These are phyloP conservation scores for Venturiaceae sp. DNA, from an alignment of 2,329 filamentous ascomycete species.

Conservation along the genomic window DNA sequence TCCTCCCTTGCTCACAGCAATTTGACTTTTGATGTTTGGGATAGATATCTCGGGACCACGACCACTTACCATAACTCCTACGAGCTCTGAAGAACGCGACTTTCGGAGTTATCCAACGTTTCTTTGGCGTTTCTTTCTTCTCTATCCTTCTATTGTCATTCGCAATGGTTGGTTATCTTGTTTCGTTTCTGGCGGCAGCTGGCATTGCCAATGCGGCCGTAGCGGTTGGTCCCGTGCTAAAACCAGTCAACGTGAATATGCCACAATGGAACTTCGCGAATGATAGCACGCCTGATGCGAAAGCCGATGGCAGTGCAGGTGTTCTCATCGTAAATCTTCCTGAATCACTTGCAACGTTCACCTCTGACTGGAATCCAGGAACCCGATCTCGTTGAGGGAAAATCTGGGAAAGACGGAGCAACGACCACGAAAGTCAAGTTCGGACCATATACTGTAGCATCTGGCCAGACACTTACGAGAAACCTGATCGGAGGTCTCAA, in stretches of 20 bases:
- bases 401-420: background rate
- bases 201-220: background rate
- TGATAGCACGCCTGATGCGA: background rate
- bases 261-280: slow-evolving; percentile 1
- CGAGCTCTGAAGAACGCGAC: background rate
- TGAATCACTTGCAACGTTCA: background rate
- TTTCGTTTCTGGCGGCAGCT: background rate
- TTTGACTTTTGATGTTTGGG: background rate
- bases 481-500: background rate
- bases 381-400: slow-evolving; percentile 1
- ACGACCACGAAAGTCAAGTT: background rate
- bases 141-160: background rate
- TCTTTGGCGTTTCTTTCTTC: background rate
- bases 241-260: background rate
- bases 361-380: too few relatives aligned
- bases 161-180: background rate
- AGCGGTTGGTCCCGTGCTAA: background rate
- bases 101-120: background rate
- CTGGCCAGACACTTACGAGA: background rate
- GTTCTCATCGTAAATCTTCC: background rate
- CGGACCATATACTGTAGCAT: background rate
- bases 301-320: background rate
- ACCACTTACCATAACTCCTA: background rate
- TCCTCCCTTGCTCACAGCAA: background rate
- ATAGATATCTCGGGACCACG: background rate